A percentile compares a stretch with the other conserved stretches of the same genome.
phyloP scores from a whole-genome alignment of 305 asterid species.

The Fraxinus latifolia region DNA sequence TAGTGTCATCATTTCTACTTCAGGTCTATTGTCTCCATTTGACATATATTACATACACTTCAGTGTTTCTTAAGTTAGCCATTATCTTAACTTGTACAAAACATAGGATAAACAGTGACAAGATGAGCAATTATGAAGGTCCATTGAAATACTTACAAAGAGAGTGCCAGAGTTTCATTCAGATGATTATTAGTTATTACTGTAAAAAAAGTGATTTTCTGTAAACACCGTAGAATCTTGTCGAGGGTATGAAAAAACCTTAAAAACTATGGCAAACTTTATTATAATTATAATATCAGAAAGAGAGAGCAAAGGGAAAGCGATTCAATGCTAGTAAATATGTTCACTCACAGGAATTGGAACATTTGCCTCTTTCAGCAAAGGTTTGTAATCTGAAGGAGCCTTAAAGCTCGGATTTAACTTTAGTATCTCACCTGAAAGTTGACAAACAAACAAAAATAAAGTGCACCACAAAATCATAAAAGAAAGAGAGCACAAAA shows the following conservation, averaged over 20 bases:
- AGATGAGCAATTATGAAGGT: background rate
- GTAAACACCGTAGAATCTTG: background rate
- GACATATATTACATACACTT: background rate
- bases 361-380: constrained; percentile 74
- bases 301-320: constrained; percentile 11
- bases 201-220: background rate
- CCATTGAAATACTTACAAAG: background rate
- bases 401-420: constrained; percentile 75
- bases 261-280: background rate
- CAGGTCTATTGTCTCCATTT: background rate
- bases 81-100: background rate
- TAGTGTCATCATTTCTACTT: background rate
- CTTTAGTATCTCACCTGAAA: constrained; percentile 76
- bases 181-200: background rate
- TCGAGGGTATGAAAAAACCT: background rate
- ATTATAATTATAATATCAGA: background rate
- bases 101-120: constrained; percentile 13
- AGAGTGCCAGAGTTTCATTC: background rate
- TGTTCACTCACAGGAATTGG: constrained; percentile 74
- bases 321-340: background rate
- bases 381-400: constrained; percentile 81
- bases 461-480: constrained; percentile 1
- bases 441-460: constrained; percentile 11
- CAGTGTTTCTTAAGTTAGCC: background rate
- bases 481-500: constrained; percentile 9